Percentiles rank a stretch among this genome's conserved stretches.
Conservation (phyloP, 371 early-diverging fungal species). For the Amoeboradix gromovi region DNA sequence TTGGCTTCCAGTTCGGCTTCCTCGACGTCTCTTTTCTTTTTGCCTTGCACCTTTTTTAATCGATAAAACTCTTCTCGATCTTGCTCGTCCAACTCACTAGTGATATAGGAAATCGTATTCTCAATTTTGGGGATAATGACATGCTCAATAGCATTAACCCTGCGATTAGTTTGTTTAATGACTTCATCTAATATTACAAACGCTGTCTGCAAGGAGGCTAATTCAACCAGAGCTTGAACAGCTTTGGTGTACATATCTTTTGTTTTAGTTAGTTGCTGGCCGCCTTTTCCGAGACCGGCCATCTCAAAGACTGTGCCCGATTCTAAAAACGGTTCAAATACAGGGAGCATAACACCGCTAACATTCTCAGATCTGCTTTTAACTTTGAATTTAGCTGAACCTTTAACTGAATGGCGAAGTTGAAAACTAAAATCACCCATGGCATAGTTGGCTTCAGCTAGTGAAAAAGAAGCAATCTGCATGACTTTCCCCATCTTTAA, state of each 20-base stretch:
- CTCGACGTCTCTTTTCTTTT: conserved; percentile 63
- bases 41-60: conserved; percentile 85
- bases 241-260: conserved; percentile 78
- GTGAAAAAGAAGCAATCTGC: conserved; percentile 85
- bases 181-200: conserved; percentile 93
- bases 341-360: conserved; percentile 79
- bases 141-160: conserved; percentile 97
- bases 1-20: conserved; percentile 21
- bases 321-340: conserved; percentile 54
- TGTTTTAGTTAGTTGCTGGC: conserved; percentile 77
- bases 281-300: conserved; percentile 88
- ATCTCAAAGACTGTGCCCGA: conserved; percentile 61
- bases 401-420: conserved; percentile 80
- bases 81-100: conserved; percentile 93
- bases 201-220: conserved; percentile 81
- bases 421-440: conserved; percentile 63
- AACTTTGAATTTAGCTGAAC: conserved; percentile 61
- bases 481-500: conserved; percentile 80
- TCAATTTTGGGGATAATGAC: conserved; percentile 93
- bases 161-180: conserved; percentile 91
- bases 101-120: conserved; percentile 90
- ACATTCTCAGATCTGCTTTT: conserved; percentile 68
- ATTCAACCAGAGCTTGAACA: conserved; percentile 69
- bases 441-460: conserved; percentile 87
- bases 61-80: conserved; percentile 95